phyloP scores from a whole-genome alignment of 108 stramenopile genomes.

The Mediolabrus comicus region DNA sequence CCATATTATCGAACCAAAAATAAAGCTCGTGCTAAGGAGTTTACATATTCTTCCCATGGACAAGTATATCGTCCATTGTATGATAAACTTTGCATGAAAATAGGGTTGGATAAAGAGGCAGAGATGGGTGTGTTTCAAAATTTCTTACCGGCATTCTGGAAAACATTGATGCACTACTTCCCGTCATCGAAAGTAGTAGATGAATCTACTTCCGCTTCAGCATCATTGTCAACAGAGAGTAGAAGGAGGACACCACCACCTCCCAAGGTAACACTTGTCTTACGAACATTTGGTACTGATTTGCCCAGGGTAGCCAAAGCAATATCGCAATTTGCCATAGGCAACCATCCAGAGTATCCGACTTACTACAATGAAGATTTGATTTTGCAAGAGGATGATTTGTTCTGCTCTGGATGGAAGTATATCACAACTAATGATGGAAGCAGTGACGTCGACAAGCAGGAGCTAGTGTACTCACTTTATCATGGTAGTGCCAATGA shows the following conservation, averaged over 20 bases:
- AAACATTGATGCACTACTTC: conserved; percentile 52
- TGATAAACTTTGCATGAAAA: conserved; percentile 21
- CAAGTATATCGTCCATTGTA: conserved; percentile 51
- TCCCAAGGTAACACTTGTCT: conserved; percentile 54
- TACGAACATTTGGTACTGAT: conserved; percentile 85
- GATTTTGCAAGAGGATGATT: conserved; percentile 31
- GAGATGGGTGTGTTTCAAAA: conserved; percentile 19
- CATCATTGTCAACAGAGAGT: neutral
- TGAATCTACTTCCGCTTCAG: neutral
- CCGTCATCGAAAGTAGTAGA: conserved; percentile 15
- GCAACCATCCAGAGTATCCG: conserved; percentile 74
- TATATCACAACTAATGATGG: neutral
- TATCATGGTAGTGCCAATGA: neutral
- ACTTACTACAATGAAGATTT: conserved; percentile 51
- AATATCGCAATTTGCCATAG: conserved; percentile 68
- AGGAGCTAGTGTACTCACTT: conserved; percentile 20
- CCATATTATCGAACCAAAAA: conserved; percentile 79
- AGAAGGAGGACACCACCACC: conserved; percentile 10
- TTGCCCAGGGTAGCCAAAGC: conserved; percentile 56
- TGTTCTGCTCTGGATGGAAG: conserved; percentile 61
- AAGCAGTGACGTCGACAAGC: neutral
- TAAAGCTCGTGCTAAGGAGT: conserved; percentile 57
- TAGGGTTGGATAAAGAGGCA: conserved; percentile 3
- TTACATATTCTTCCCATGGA: conserved; percentile 54
- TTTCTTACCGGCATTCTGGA: conserved; percentile 78